These are phyloP conservation scores for Tetraselmis chui DNA, from an alignment of 139 green algal species.

Conservation along the genomic window DNA sequence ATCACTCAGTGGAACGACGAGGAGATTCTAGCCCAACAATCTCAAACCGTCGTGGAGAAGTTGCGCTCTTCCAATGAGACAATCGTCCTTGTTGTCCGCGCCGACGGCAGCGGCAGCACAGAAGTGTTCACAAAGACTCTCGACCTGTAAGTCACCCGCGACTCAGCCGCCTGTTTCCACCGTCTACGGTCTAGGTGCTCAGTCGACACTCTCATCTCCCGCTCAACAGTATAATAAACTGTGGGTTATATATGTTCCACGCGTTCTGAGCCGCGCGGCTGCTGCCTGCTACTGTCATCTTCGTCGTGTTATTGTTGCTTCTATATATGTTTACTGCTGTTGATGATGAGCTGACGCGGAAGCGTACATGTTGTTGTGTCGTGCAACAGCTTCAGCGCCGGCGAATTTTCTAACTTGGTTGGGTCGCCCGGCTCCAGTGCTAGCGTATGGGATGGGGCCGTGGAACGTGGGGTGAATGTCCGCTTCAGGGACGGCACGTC, in stretches of 20 bases:
- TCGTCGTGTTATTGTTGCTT: background rate
- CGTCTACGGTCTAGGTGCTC: background rate
- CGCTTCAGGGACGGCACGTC: background rate
- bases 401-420: background rate
- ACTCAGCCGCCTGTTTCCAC: background rate
- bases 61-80: background rate
- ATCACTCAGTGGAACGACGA: background rate
- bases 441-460: background rate
- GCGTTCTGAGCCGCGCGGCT: background rate
- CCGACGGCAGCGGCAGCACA: background rate
- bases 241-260: too few species aligned
- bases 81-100: background rate
- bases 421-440: background rate
- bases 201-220: background rate
- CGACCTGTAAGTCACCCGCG: background rate
- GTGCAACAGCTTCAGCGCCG: background rate
- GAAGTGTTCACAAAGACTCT: background rate
- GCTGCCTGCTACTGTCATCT: background rate
- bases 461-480: background rate
- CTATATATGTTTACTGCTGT: background rate
- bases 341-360: background rate
- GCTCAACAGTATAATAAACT: background rate
- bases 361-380: too few species aligned
- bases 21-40: background rate
- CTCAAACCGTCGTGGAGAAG: background rate